Conservation (phyloP, 306 rosid genomes). For the Quercus suber region DNA sequence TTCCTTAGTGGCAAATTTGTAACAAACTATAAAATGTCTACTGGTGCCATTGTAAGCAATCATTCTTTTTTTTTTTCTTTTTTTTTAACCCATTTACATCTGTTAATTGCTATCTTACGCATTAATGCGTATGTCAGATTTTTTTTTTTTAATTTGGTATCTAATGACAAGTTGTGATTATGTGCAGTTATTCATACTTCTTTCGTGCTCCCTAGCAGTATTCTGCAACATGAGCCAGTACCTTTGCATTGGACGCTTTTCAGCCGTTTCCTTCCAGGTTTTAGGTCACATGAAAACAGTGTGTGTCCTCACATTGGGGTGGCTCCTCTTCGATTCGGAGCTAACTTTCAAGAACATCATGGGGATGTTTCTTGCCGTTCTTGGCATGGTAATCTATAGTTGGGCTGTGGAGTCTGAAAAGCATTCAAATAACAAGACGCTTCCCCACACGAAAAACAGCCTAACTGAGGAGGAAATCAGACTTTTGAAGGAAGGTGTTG, state of each 20-base stretch:
- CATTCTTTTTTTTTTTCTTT: background rate
- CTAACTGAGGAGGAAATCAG: constrained; percentile 81
- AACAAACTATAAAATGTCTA: constrained; percentile 65
- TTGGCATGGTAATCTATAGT: constrained; percentile 88
- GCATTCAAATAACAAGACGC: constrained; percentile 41
- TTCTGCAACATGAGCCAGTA: constrained; percentile 90
- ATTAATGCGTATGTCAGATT: background rate
- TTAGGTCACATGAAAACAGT: constrained; percentile 96
- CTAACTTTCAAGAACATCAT: constrained; percentile 73
- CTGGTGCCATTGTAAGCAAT: constrained; percentile 73
- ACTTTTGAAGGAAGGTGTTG: constrained; percentile 62
- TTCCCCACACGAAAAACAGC: constrained; percentile 54
- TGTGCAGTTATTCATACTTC: constrained; percentile 73
- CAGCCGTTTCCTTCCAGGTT: constrained; percentile 91
- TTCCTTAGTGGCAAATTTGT: constrained; percentile 63
- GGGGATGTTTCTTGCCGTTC: constrained; percentile 77
- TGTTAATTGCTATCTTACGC: background rate
- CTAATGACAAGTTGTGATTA: constrained; percentile 2
- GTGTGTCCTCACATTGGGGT: constrained; percentile 82
- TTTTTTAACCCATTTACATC: background rate
- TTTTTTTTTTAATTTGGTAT: constrained; percentile 1
- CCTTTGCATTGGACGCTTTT: constrained; percentile 92
- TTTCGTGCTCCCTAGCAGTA: constrained; percentile 78
- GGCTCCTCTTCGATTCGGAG: constrained; percentile 86
- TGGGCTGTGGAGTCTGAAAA: constrained; percentile 86